Percentiles rank a stretch among this genome's conserved stretches.
Evolutionary conservation across 257 asterid species (phyloP).

Genomic region (Gentiana straminea): DNA sequence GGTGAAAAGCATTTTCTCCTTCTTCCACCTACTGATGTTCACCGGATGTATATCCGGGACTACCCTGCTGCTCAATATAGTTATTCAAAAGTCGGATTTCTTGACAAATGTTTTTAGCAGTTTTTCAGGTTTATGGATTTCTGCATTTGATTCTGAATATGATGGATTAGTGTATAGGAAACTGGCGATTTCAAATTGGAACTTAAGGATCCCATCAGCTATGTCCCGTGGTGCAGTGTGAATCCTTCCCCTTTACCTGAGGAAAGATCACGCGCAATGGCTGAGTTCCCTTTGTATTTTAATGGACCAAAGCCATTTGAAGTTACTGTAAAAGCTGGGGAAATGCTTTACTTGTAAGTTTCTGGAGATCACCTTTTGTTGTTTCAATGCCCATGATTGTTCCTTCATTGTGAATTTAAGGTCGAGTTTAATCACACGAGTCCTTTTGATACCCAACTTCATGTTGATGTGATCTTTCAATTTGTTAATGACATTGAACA

Average conservation of each 20-base stretch:
- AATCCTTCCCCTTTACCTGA: slow-evolving; percentile 61
- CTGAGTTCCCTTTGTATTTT: slow-evolving; percentile 64
- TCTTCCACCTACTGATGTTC: slow-evolving; percentile 87
- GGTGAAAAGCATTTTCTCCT: slow-evolving; percentile 77
- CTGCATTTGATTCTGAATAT: background rate
- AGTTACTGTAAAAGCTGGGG: slow-evolving; percentile 80
- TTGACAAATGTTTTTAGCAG: too few relatives aligned
- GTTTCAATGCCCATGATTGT: background rate
- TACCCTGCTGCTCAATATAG: slow-evolving; percentile 60
- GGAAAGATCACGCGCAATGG: slow-evolving; percentile 30
- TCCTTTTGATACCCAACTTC: too few relatives aligned
- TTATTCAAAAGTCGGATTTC: slow-evolving; percentile 38
- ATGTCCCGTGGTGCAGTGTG: slow-evolving; percentile 89
- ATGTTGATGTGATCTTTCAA: too few relatives aligned
- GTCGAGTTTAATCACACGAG: too few relatives aligned
- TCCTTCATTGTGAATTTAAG: too few relatives aligned
- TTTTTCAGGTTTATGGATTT: background rate
- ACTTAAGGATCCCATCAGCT: slow-evolving; percentile 41
- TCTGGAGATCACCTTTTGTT: slow-evolving; percentile 2
- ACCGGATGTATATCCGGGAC: slow-evolving; percentile 67
- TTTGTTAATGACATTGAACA: too few relatives aligned
- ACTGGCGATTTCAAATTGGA: slow-evolving; percentile 51
- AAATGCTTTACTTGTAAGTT: slow-evolving; percentile 83
- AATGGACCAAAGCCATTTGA: slow-evolving; percentile 81
- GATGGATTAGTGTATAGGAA: slow-evolving; percentile 32